Percentiles rank a stretch among this genome's conserved stretches.
phyloP scores from a whole-genome alignment of 192 early-diverging fungal genomes.

The Coemansia sp. region DNA sequence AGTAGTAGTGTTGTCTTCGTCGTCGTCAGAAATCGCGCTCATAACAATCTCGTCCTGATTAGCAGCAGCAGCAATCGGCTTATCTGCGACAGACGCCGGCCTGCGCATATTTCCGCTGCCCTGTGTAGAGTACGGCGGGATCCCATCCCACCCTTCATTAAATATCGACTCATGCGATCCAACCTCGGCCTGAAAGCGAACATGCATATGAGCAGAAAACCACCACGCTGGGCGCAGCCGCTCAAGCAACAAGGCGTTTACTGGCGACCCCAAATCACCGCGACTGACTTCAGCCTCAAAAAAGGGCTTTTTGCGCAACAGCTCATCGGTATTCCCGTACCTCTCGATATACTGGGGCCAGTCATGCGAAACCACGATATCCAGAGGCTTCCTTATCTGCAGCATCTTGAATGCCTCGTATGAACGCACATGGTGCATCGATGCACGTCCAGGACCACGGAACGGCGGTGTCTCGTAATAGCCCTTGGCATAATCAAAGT shows the following conservation, averaged over 20 bases:
- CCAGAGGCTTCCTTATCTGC: constrained; percentile 75
- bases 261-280: constrained; percentile 70
- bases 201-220: constrained; percentile 97
- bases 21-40: constrained; percentile 38
- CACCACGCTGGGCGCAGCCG: constrained; percentile 84
- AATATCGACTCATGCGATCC: constrained; percentile 44
- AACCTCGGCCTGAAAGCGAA: constrained; percentile 80
- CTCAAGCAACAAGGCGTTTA: constrained; percentile 73
- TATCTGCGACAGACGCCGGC: neutral
- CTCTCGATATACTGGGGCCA: constrained; percentile 90
- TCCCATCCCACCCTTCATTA: constrained; percentile 27
- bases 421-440: constrained; percentile 86
- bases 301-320: constrained; percentile 75
- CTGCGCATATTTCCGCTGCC: neutral
- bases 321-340: constrained; percentile 68
- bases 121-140: constrained; percentile 19
- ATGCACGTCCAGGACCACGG: constrained; percentile 63
- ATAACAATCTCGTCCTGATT: constrained; percentile 64
- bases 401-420: constrained; percentile 82
- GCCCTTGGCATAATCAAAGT: constrained; percentile 62
- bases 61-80: neutral
- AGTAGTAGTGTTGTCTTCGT: constrained; percentile 5
- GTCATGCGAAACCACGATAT: constrained; percentile 94
- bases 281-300: constrained; percentile 71
- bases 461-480: constrained; percentile 85